These are phyloP conservation scores for Nakazawaea holstii DNA, from an alignment of 805 yeast species.

Conservation along the genomic window DNA sequence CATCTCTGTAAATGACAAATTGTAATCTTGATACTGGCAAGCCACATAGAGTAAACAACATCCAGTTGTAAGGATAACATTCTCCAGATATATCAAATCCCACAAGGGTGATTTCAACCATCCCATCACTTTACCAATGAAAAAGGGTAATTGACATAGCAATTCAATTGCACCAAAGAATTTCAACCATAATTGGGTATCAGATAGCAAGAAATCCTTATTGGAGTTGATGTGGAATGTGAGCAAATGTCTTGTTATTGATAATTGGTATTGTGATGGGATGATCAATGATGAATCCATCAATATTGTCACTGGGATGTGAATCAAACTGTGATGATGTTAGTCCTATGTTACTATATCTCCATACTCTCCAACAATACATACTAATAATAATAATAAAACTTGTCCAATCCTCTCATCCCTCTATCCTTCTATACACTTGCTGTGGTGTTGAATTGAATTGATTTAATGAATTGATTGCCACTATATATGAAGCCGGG, in stretches of 20 bases:
- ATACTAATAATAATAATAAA: constrained; percentile 12
- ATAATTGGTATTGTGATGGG: constrained; percentile 43
- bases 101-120: constrained; percentile 22
- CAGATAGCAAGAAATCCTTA: constrained; percentile 61
- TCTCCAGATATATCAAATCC: constrained; percentile 67
- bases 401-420: constrained; percentile 5
- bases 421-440: not conserved
- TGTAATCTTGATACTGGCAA: constrained; percentile 28
- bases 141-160: constrained; percentile 74
- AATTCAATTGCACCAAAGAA: constrained; percentile 71
- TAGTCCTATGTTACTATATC: not conserved
- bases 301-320: constrained; percentile 68
- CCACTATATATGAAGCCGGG: too few relatives aligned
- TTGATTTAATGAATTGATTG: too few relatives aligned
- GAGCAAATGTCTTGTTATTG: constrained; percentile 43
- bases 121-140: constrained; percentile 34
- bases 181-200: constrained; percentile 64
- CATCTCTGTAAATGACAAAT: constrained; percentile 32
- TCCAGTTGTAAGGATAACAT: constrained; percentile 76
- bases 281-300: constrained; percentile 72
- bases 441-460: too few relatives aligned
- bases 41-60: constrained; percentile 58
- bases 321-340: constrained; percentile 43
- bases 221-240: constrained; percentile 58
- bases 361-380: not conserved